Conservation (phyloP, 2,329 filamentous ascomycete genomes). For the Alternaria triticimaculans region DNA sequence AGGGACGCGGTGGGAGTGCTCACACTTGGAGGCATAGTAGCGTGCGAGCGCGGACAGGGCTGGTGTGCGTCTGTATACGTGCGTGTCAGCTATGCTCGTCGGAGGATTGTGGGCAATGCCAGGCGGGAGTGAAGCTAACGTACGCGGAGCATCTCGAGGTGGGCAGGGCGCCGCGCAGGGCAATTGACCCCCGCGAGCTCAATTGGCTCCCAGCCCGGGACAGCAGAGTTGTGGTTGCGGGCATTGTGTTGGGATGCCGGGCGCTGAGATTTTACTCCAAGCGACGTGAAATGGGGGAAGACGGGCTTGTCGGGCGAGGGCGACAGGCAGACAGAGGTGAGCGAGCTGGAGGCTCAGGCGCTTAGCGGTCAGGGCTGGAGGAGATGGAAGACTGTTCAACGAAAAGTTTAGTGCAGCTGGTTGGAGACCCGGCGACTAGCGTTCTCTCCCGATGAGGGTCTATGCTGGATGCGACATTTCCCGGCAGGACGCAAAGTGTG, state of each 20-base stretch:
- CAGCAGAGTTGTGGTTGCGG: constrained; percentile 56
- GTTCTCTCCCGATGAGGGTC: constrained; percentile 13
- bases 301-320: constrained; percentile 1
- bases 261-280: constrained; percentile 32
- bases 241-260: constrained; percentile 58
- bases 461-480: constrained; percentile 14
- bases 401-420: constrained; percentile 36
- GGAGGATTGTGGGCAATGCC: not conserved
- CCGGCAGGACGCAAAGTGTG: constrained; percentile 1
- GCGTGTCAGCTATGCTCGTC: constrained; percentile 33
- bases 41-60: constrained; percentile 66
- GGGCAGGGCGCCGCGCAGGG: constrained; percentile 55
- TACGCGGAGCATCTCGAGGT: constrained; percentile 43
- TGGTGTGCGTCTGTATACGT: constrained; percentile 52
- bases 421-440: constrained; percentile 26
- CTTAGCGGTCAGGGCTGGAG: constrained; percentile 19
- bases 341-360: constrained; percentile 28
- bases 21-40: constrained; percentile 75
- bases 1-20: constrained; percentile 29
- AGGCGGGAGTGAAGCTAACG: constrained; percentile 42
- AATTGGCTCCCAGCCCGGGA: constrained; percentile 55
- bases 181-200: constrained; percentile 48
- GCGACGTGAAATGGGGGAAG: not conserved
- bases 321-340: not conserved
- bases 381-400: constrained; percentile 37